Evolutionary conservation across 1,284 basidiomycete species (phyloP).

Genomic region (Amylostereum areolatum): DNA sequence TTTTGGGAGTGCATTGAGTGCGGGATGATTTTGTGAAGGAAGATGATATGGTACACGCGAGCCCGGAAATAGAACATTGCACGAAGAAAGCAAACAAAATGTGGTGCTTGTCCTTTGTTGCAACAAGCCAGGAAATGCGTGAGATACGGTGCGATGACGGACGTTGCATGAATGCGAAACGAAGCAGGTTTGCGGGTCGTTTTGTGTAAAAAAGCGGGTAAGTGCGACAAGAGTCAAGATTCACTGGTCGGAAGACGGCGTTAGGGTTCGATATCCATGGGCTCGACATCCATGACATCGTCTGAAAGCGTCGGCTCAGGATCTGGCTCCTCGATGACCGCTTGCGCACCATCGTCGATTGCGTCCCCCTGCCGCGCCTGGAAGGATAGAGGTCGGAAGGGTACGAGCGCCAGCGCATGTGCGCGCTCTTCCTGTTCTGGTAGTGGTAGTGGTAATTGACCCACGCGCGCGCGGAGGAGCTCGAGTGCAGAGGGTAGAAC

Average conservation of each 20-base stretch:
- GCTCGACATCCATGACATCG: conserved; percentile 59
- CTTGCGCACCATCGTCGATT: conserved; percentile 10
- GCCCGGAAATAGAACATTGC: no score
- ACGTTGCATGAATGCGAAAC: no score
- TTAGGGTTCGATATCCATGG: conserved; percentile 10
- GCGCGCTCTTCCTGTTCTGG: conserved; percentile 24
- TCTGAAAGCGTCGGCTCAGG: conserved; percentile 7
- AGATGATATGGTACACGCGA: no score
- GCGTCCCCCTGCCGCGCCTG: neutral
- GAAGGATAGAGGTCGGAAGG: conserved; percentile 12
- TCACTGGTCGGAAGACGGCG: conserved; percentile 6
- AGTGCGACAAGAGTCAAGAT: neutral
- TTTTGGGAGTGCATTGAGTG: no score
- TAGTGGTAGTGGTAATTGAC: conserved; percentile 4
- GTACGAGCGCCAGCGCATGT: conserved; percentile 12
- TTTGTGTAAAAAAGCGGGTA: neutral
- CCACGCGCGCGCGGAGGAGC: conserved; percentile 24
- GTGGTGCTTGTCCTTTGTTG: no score
- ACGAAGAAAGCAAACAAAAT: no score
- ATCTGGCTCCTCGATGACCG: conserved; percentile 7
- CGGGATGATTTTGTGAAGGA: no score
- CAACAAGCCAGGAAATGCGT: no score
- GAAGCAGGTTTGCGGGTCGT: neutral
- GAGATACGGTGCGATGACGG: no score
- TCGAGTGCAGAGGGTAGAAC: conserved; percentile 8